Evolutionary conservation across 2,329 filamentous ascomycete genomes (phyloP), one percentile per base, ranked within the genome.

Genomic region (Exophiala sp.): DNA sequence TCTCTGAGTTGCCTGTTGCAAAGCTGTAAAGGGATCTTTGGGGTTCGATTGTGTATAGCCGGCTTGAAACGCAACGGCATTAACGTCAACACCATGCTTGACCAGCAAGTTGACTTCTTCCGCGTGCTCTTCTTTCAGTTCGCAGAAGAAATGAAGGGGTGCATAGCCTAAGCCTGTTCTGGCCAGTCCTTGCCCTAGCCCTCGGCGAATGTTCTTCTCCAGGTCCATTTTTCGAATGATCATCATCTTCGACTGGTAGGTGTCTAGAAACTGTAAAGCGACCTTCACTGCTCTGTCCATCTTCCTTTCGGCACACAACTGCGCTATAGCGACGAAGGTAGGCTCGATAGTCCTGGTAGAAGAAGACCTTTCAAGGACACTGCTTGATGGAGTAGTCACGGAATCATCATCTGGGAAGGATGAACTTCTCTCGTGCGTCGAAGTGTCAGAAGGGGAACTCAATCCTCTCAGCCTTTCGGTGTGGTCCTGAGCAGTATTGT

Each of bases 101-200:
- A 62, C 49, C 29, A 62, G 36, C 16, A 62, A 41, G 16, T 55
- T 51, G 11, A 62, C 50, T 39, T 62, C 60, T 24, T 57, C 50
- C 11, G 43, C 47, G n/a, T 54, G 46, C 44, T 62, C 60, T 12
- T 56, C 47, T 24, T 55, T 55, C 2, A 60, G 50, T 33, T 61
- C 60, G 43, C 60, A 62, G 49, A 62, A 59, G 42, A 57, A 61
- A 48, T 62, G 60, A 1, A 62, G 38, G 11, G 60, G 56, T 10
- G 58, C 41, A 39, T 59, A 62, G 2, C 60, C 60, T 34, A 52
- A 46, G 3, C 60, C 60, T 2, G 60, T 59, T 9, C 50, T 52
- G 3, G 60, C 53, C 38, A 62, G 46, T 3, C 57, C 57, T 9
- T 46, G 35, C 12, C 52, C 57, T 7, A 14, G 29, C 2, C 60